phyloP scores from a whole-genome alignment of 2,329 filamentous ascomycete species.

The Colletotrichum sp. region DNA sequence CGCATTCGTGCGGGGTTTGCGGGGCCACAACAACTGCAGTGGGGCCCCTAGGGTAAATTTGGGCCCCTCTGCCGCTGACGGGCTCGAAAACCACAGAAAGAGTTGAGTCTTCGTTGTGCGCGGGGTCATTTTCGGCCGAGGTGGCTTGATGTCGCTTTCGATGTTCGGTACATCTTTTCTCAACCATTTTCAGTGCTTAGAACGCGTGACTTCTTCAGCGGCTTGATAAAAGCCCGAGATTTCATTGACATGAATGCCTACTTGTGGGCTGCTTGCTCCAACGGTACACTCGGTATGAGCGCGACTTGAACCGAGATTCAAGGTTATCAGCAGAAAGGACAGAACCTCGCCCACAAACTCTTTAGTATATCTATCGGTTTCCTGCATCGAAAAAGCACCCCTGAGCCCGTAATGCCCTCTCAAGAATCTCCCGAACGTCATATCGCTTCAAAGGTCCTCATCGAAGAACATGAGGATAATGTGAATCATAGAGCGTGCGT shows the following conservation, averaged over 20 bases:
- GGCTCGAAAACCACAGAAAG: neutral
- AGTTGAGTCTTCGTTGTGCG: neutral
- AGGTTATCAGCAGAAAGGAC: neutral
- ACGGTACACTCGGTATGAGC: neutral
- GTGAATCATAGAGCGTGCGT: neutral
- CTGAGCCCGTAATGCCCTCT: constrained; percentile 31
- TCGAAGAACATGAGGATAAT: neutral
- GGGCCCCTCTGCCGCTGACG: neutral
- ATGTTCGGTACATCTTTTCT: neutral
- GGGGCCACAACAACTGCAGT: neutral
- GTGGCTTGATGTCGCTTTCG: neutral
- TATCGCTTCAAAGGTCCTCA: constrained; percentile 38
- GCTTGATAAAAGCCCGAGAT: neutral
- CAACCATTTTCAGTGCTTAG: neutral
- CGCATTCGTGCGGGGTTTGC: neutral
- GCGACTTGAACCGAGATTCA: neutral
- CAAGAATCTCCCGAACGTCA: constrained; percentile 42
- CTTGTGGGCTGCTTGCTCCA: neutral
- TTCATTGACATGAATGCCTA: neutral
- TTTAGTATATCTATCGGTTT: neutral
- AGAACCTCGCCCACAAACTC: neutral
- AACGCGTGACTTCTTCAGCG: neutral
- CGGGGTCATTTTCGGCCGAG: neutral
- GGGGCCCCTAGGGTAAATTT: neutral
- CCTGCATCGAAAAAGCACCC: neutral